Percentiles rank a stretch among this genome's conserved stretches.
phyloP scores from a whole-genome alignment of 768 basidiomycete genomes.

The Lyophyllum shimeji region DNA sequence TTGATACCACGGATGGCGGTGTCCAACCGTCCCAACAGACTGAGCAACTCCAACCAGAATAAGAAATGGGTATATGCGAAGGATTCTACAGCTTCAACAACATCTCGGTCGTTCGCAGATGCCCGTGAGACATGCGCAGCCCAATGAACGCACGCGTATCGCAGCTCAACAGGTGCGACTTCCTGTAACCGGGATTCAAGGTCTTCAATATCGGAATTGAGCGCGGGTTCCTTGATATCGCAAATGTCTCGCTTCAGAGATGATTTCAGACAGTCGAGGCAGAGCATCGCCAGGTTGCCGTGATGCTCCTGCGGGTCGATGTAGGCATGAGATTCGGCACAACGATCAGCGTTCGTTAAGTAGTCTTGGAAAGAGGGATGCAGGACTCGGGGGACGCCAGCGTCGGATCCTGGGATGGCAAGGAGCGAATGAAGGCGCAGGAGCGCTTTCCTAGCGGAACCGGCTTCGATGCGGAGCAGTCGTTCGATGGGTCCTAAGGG shows the following conservation, averaged over 20 bases:
- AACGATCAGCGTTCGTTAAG: conserved; percentile 4
- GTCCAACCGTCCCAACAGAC: not conserved
- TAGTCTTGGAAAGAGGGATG: conserved; percentile 15
- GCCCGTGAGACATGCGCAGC: conserved; percentile 3
- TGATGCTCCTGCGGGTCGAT: conserved; percentile 4
- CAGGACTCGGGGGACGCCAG: conserved; percentile 1
- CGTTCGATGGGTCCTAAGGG: conserved; percentile 1
- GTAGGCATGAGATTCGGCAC: not conserved
- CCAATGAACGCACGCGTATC: conserved; percentile 11
- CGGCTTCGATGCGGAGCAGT: conserved; percentile 1
- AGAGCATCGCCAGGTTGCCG: not conserved
- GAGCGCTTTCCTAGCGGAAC: conserved; percentile 1
- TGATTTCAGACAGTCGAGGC: conserved; percentile 2
- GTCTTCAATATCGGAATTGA: conserved; percentile 1
- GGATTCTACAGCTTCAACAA: not conserved
- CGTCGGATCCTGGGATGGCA: not conserved
- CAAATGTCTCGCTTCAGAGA: conserved; percentile 9
- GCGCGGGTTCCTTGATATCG: not conserved
- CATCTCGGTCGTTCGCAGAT: not conserved
- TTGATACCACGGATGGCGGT: conserved; percentile 6
- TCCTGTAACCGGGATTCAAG: not conserved
- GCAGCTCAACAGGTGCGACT: not conserved
- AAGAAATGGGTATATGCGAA: conserved; percentile 6
- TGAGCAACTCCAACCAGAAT: conserved; percentile 2
- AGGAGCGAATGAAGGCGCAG: conserved; percentile 8